phyloP scores from a whole-genome alignment of 2,329 filamentous ascomycete species.

The Pseudogymnoascus sp. region DNA sequence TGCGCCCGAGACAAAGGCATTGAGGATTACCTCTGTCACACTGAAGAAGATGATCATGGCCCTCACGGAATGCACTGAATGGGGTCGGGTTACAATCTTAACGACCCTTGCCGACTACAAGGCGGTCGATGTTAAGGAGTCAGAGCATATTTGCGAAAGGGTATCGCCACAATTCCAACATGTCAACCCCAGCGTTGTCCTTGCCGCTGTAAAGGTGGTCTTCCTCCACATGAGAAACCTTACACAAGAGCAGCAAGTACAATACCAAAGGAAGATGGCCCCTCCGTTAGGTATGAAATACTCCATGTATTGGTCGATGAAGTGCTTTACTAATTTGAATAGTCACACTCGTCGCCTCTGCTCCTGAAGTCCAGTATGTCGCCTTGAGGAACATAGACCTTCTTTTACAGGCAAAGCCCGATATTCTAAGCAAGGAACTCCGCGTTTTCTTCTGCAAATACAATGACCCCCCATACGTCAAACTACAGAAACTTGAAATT shows the following conservation, averaged over 20 bases:
- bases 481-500: slow-evolving; percentile 95
- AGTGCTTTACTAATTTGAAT: slow-evolving; percentile 9
- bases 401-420: slow-evolving; percentile 87
- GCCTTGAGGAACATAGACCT: slow-evolving; percentile 94
- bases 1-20: slow-evolving; percentile 79
- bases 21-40: slow-evolving; percentile 71
- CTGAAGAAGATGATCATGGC: slow-evolving; percentile 96
- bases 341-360: slow-evolving; percentile 94
- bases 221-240: slow-evolving; percentile 92
- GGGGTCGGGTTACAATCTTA: slow-evolving; percentile 91
- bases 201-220: slow-evolving; percentile 96
- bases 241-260: slow-evolving; percentile 66
- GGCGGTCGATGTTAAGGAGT: slow-evolving; percentile 82
- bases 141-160: slow-evolving; percentile 95
- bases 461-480: slow-evolving; percentile 95
- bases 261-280: slow-evolving; percentile 97
- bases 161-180: slow-evolving; percentile 97
- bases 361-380: slow-evolving; percentile 96
- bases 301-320: slow-evolving; percentile 6
- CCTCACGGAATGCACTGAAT: slow-evolving; percentile 96
- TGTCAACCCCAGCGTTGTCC: slow-evolving; percentile 91
- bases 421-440: slow-evolving; percentile 94
- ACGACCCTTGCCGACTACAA: slow-evolving; percentile 84
- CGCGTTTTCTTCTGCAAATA: slow-evolving; percentile 99
- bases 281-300: slow-evolving; percentile 69